phyloP scores from a whole-genome alignment of 1,284 basidiomycete genomes.

The Apiotrichum veenhuisii region DNA sequence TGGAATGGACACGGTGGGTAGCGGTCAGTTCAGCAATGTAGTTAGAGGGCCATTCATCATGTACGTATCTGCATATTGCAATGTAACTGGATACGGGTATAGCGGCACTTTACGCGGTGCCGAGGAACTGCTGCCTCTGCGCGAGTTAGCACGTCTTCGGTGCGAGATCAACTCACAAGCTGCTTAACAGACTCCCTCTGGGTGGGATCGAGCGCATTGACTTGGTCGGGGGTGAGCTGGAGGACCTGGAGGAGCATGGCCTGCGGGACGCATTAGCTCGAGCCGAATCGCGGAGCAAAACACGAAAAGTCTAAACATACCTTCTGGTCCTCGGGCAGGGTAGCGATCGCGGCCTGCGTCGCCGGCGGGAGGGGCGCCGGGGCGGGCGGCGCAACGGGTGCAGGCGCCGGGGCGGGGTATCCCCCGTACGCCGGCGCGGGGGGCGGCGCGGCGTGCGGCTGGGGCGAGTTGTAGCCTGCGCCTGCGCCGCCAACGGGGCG shows the following conservation, averaged over 20 bases:
- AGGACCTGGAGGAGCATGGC: conserved; percentile 82
- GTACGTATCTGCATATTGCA: neutral
- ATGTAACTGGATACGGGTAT: neutral
- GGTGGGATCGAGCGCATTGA: conserved; percentile 72
- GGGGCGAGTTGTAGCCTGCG: conserved; percentile 23
- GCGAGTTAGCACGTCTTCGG: conserved; percentile 10
- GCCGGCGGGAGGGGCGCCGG: conserved; percentile 34
- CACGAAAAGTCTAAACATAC: conserved; percentile 29
- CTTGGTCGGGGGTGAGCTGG: conserved; percentile 77
- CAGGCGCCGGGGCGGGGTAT: conserved; percentile 13
- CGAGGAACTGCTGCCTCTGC: conserved; percentile 45
- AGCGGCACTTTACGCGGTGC: conserved; percentile 18
- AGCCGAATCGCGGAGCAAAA: no score
- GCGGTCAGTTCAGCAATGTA: no score
- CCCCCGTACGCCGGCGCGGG: conserved; percentile 42
- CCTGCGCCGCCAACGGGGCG: conserved; percentile 27
- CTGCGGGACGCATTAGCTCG: conserved; percentile 47
- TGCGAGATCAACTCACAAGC: conserved; percentile 57
- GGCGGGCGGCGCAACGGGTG: conserved; percentile 27
- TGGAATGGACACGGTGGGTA: no score
- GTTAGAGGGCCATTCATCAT: no score
- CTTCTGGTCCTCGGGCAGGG: conserved; percentile 48
- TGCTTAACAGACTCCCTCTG: conserved; percentile 83
- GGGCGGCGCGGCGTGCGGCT: conserved; percentile 21
- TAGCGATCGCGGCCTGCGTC: conserved; percentile 38